Conservation (phyloP, 257 asterid genomes). For the Solanum pimpinellifolium region DNA sequence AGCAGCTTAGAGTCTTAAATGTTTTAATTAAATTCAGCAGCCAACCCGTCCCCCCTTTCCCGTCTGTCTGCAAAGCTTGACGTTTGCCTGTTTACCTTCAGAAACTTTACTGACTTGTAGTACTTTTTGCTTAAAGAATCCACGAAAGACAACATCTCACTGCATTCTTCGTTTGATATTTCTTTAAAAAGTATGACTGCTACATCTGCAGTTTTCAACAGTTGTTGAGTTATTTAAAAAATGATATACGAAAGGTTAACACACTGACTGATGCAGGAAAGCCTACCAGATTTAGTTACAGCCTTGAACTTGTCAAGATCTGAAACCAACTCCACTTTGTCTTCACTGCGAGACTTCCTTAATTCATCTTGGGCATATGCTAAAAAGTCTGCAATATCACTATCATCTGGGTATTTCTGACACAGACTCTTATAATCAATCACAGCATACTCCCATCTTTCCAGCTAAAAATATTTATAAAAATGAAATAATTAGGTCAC, state of each 20-base stretch:
- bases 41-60: too few species aligned
- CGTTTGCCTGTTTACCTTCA: constrained; percentile 38
- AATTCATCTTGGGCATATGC: constrained; percentile 10
- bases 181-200: constrained; percentile 61
- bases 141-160: constrained; percentile 52
- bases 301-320: constrained; percentile 71
- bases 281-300: constrained; percentile 58
- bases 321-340: constrained; percentile 58
- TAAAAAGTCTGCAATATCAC: constrained; percentile 63
- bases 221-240: constrained; percentile 4
- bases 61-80: not conserved
- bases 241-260: not conserved
- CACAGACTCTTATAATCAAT: constrained; percentile 63
- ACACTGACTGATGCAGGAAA: constrained; percentile 19
- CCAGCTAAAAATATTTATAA: constrained; percentile 34
- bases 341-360: constrained; percentile 69
- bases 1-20: too few species aligned
- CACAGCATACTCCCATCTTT: constrained; percentile 77
- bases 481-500: too few species aligned
- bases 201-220: constrained; percentile 41
- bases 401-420: constrained; percentile 54
- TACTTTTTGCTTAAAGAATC: constrained; percentile 53
- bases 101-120: constrained; percentile 51
- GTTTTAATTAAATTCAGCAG: too few species aligned
- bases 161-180: constrained; percentile 36